These are phyloP conservation scores for Tulasnella calospora DNA, from an alignment of 768 basidiomycete genomes.

Conservation along the genomic window DNA sequence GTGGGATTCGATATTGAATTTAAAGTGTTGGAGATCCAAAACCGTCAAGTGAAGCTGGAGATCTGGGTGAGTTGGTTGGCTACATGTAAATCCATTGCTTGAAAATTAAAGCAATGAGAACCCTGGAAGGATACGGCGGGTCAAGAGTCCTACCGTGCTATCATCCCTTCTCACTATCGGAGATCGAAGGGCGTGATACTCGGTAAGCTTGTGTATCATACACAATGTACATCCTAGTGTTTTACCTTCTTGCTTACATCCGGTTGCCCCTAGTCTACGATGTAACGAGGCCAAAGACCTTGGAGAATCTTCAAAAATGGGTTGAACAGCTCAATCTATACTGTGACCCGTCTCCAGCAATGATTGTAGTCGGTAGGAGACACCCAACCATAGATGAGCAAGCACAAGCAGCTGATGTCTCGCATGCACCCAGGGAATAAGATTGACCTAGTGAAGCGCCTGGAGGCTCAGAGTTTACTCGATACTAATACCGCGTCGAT, in stretches of 20 bases:
- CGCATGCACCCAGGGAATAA: neutral
- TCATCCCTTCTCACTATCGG: neutral
- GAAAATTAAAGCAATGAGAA: neutral
- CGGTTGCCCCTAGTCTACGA: neutral
- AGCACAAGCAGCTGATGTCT: neutral
- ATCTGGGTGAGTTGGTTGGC: neutral
- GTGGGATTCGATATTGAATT: neutral
- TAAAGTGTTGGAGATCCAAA: neutral
- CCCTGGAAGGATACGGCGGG: neutral
- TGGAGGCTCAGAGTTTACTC: neutral
- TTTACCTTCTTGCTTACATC: neutral
- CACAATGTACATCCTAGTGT: neutral
- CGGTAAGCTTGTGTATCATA: neutral
- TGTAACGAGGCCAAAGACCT: neutral
- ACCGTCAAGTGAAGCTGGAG: neutral
- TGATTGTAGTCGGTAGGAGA: neutral
- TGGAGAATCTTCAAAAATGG: neutral
- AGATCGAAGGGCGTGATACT: neutral
- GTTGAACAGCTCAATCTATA: neutral
- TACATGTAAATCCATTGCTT: too few species aligned
- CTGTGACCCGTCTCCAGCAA: neutral
- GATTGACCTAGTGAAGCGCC: neutral
- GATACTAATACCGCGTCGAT: neutral
- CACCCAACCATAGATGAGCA: neutral
- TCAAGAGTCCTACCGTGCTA: neutral